Evolutionary conservation across 495 filamentous ascomycete species (phyloP).

Genomic region (Paragyromitra xinjiangensis): DNA sequence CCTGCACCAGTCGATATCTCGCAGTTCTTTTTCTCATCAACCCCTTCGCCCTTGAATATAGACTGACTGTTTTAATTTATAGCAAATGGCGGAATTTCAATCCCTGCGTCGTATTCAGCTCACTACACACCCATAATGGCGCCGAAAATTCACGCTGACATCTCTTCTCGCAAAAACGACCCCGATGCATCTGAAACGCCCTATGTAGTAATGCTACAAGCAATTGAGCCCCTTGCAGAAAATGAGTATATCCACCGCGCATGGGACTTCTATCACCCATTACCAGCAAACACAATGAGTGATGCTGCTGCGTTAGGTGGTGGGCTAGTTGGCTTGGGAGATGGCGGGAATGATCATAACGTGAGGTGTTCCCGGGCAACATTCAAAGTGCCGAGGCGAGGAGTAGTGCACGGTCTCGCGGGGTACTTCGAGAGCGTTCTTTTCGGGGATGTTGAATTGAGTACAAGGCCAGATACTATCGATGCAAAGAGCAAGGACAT

Average conservation of each 20-base stretch:
- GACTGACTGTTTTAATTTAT: conserved; percentile 24
- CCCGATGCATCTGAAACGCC: conserved; percentile 78
- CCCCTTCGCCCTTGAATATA: not conserved
- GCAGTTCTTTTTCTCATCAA: not conserved
- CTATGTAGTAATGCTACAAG: conserved; percentile 92
- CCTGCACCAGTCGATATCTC: not conserved
- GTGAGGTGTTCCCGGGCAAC: conserved; percentile 68
- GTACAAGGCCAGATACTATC: conserved; percentile 91
- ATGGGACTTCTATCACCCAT: conserved; percentile 75
- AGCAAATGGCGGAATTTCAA: conserved; percentile 83
- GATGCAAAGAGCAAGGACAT: conserved; percentile 91
- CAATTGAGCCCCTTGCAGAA: conserved; percentile 80
- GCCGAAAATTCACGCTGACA: conserved; percentile 83
- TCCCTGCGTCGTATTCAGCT: conserved; percentile 89
- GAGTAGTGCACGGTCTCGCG: conserved; percentile 87
- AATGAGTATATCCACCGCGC: conserved; percentile 70
- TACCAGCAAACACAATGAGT: conserved; percentile 60
- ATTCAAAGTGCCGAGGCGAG: conserved; percentile 65
- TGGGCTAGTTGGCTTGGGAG: conserved; percentile 68
- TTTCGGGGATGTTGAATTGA: conserved; percentile 84
- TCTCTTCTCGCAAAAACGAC: conserved; percentile 71
- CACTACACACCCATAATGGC: conserved; percentile 90
- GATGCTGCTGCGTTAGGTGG: conserved; percentile 63
- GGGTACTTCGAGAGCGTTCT: conserved; percentile 96
- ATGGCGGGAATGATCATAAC: conserved; percentile 87